phyloP scores from a whole-genome alignment of 2,329 filamentous ascomycete species.

The Monosporascus sp. region DNA sequence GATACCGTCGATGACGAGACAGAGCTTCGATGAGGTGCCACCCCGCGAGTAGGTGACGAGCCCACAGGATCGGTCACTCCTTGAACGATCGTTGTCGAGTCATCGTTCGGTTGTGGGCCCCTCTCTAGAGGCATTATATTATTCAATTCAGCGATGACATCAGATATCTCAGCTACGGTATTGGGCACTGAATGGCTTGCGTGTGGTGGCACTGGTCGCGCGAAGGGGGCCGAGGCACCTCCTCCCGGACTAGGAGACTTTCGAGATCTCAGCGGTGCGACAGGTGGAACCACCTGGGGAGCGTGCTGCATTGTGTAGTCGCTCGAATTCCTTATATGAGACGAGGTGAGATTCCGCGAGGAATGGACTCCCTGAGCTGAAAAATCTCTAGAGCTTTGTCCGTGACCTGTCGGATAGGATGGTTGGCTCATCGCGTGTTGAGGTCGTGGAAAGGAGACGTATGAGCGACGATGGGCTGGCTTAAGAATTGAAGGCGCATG shows the following conservation, averaged over 20 bases:
- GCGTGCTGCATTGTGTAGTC: not conserved
- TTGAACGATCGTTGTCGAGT: no score
- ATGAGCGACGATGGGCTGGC: constrained; percentile 8
- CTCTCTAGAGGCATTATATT: not conserved
- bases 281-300: not conserved
- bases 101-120: not conserved
- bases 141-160: constrained; percentile 11
- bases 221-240: constrained; percentile 5
- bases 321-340: not conserved
- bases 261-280: not conserved
- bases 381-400: not conserved
- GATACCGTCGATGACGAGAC: no score
- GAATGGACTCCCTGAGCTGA: not conserved
- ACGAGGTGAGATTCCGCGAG: not conserved
- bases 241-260: not conserved
- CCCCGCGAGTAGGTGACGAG: no score
- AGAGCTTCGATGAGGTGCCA: no score
- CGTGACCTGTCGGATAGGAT: not conserved
- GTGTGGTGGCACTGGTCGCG: constrained; percentile 1
- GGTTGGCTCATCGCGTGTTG: not conserved
- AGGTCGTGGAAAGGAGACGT: not conserved
- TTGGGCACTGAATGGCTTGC: not conserved
- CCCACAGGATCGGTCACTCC: no score
- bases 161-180: constrained; percentile 9
- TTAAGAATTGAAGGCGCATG: constrained; percentile 12